Percentiles rank a stretch among this genome's conserved stretches.
These are phyloP conservation scores for Caryopteris hybrid DNA, from an alignment of 305 asterid genomes.

Conservation along the genomic window DNA sequence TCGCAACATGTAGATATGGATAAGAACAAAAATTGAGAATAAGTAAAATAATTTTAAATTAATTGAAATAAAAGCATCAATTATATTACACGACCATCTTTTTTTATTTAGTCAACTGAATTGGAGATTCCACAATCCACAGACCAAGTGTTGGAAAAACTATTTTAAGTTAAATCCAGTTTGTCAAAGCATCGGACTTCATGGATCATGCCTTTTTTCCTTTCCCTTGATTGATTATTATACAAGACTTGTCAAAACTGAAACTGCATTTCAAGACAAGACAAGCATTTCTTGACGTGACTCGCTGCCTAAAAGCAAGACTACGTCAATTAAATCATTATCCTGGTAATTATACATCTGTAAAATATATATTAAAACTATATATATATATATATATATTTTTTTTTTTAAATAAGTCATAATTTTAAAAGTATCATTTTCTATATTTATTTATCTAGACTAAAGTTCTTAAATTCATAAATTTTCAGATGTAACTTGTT, in stretches of 20 bases:
- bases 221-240: neutral
- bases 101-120: neutral
- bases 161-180: neutral
- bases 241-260: neutral
- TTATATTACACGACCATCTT: neutral
- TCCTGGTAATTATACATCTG: too few relatives aligned
- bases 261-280: neutral
- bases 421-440: too few relatives aligned
- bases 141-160: neutral
- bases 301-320: neutral
- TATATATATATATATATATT: too few relatives aligned
- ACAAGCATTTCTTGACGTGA: neutral
- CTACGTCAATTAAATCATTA: too few relatives aligned
- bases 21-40: too few relatives aligned
- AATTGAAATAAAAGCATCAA: neutral
- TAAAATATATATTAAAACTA: too few relatives aligned
- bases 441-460: too few relatives aligned
- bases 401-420: too few relatives aligned
- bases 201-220: constrained; percentile 10
- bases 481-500: too few relatives aligned
- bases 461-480: too few relatives aligned
- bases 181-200: constrained; percentile 10
- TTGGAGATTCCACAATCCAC: neutral
- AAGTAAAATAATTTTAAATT: too few relatives aligned
- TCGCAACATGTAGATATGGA: too few relatives aligned